Evolutionary conservation across 192 early-diverging fungal species (phyloP), one percentile per base, ranked within the genome.

Genomic region (Glomus cerebriforme): DNA sequence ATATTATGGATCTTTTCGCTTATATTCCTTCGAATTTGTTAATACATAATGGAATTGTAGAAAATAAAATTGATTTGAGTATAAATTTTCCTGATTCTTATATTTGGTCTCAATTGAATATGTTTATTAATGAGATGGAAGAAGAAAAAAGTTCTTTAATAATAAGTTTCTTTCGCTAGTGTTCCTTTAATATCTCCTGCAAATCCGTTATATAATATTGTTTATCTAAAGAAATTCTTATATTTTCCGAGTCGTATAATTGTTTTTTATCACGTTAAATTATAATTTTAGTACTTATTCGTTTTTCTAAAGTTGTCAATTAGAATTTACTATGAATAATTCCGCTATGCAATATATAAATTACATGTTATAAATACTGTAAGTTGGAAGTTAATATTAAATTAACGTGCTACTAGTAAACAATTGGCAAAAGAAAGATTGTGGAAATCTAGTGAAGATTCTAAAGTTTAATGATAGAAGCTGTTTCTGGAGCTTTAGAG

Each of bases 71-170:
- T 2, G 45, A 32, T 13, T 79, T 77, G 22, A 87, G 87, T 34
- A 75, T 81, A 73, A 83, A 88, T 74, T 88, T 87, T 75, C 87
- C 87, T 7, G 77, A 88, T n/a, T 83, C 70, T 7, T 88, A 83
- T 83, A 84, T 88, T 19, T 87, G 87, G 87, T 59, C 81, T 8
- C 87, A 88, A 49, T 74, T 87, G 24, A 83, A 87, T 71, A 74
- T 60, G 26, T 87, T 87, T 76, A 54, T 68, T 6, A 83, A 67
- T 13, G 63, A 65, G 6, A 19, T 43, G 39, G 5, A 65, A 27
- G 63, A 54, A 54, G 47, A 76, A 3, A 78, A 78, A 31, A 80
- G 86, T 10, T 82, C 81, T 15, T 79, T 79, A 19, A 45, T 85
- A n/a, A 60, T 37, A 82, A 75, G 83, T 84, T 75, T 58, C 67